Conservation (phyloP, 2,329 filamentous ascomycete genomes). For the Rhytidhysteron rufulum region DNA sequence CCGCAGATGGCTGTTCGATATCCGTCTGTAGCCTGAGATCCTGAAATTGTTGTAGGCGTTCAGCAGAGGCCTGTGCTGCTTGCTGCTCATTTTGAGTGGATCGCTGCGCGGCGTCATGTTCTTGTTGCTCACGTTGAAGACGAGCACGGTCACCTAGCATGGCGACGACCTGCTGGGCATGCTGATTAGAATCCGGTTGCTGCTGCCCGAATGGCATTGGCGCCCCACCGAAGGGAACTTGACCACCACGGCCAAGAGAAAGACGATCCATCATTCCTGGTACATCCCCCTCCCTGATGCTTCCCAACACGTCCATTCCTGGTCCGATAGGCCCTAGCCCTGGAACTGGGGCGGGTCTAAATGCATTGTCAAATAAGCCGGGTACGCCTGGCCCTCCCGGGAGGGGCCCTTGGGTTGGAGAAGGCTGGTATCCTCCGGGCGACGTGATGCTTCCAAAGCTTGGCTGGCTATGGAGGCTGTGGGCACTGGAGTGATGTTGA, state of each 20-base stretch:
- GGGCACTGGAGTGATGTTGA: conserved; percentile 91
- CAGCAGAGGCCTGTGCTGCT: conserved; percentile 48
- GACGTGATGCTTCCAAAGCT: conserved; percentile 94
- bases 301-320: conserved; percentile 41
- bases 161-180: conserved; percentile 55
- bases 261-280: conserved; percentile 62
- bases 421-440: conserved; percentile 66
- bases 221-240: conserved; percentile 44
- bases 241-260: conserved; percentile 52
- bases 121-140: conserved; percentile 59
- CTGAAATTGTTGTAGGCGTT: conserved; percentile 80
- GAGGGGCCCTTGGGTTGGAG: conserved; percentile 52
- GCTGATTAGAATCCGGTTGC: conserved; percentile 42
- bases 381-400: conserved; percentile 46
- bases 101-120: conserved; percentile 46
- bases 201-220: conserved; percentile 48
- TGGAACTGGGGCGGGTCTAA: conserved; percentile 36
- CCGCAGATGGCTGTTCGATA: conserved; percentile 37
- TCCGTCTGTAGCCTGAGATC: conserved; percentile 72
- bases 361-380: conserved; percentile 67
- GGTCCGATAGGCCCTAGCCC: conserved; percentile 44
- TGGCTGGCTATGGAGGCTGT: conserved; percentile 94
- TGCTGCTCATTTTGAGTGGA: conserved; percentile 46
- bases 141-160: conserved; percentile 60
- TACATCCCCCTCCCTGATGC: conserved; percentile 67